Percentiles rank a stretch among this genome's conserved stretches.
Evolutionary conservation across 768 basidiomycete genomes (phyloP).

Genomic region (Crepidotus variabilis): DNA sequence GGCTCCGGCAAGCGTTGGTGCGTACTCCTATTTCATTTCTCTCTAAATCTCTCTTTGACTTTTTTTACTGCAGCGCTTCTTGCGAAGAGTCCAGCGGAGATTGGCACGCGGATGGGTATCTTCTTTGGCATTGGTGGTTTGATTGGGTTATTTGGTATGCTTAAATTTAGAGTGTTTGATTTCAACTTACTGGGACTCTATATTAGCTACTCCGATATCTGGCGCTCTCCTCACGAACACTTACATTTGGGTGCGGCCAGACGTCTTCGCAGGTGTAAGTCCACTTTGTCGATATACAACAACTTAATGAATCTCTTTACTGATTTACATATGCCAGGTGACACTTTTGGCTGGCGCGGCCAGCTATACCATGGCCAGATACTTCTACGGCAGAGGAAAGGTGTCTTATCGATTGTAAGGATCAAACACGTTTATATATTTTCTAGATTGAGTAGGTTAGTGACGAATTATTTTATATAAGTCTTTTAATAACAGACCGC

Average conservation of each 20-base stretch:
- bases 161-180: neutral
- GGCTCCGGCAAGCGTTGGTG: constrained; percentile 27
- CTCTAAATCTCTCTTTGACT: neutral
- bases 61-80: constrained; percentile 19
- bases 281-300: too few species aligned
- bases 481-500: too few species aligned
- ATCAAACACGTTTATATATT: too few species aligned
- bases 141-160: constrained; percentile 32
- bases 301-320: neutral
- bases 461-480: too few species aligned
- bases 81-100: constrained; percentile 36
- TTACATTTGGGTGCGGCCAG: constrained; percentile 40
- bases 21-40: too few species aligned
- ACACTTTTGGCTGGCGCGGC: neutral
- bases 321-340: neutral
- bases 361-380: neutral
- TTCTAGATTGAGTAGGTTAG: too few species aligned
- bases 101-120: constrained; percentile 47
- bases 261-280: constrained; percentile 38
- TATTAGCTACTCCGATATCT: constrained; percentile 45
- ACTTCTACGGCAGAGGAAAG: neutral
- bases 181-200: constrained; percentile 9
- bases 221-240: constrained; percentile 45
- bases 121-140: constrained; percentile 38
- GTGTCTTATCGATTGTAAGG: neutral